Evolutionary conservation across 176 grass and related monocot genomes (phyloP).

Genomic region (Musa acuminata): DNA sequence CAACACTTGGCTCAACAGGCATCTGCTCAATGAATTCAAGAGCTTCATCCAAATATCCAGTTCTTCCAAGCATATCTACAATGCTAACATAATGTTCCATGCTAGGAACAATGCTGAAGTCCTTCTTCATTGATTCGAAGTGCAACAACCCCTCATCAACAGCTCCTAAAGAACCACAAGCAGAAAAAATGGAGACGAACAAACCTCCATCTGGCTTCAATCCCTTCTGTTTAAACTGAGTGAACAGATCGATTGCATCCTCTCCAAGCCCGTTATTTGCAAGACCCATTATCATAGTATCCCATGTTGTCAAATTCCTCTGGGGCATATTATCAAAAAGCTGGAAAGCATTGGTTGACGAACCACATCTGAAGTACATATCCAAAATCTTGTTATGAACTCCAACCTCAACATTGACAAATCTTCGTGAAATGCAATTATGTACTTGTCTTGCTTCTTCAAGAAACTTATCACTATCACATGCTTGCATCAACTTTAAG

Average conservation of each 20-base stretch:
- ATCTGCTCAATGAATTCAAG: constrained; percentile 75
- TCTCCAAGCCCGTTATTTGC: constrained; percentile 67
- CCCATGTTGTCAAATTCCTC: constrained; percentile 64
- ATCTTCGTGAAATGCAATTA: constrained; percentile 38
- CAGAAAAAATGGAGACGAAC: constrained; percentile 57
- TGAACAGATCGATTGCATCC: constrained; percentile 64
- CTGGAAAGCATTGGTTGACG: constrained; percentile 58
- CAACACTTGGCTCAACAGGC: constrained; percentile 65
- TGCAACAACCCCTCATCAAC: constrained; percentile 89
- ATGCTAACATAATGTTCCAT: constrained; percentile 67
- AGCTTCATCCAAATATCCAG: constrained; percentile 81
- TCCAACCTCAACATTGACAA: constrained; percentile 31
- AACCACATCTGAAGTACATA: constrained; percentile 85
- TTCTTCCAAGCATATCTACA: constrained; percentile 85
- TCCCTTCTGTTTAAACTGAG: constrained; percentile 50
- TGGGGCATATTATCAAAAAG: constrained; percentile 59
- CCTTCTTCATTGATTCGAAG: constrained; percentile 87
- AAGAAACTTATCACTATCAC: constrained; percentile 45
- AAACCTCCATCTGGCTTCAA: constrained; percentile 50
- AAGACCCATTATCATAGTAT: constrained; percentile 73
- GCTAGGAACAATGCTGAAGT: constrained; percentile 62
- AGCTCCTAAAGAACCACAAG: constrained; percentile 67
- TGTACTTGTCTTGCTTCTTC: constrained; percentile 56
- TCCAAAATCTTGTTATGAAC: constrained; percentile 74
- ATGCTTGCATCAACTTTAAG: constrained; percentile 62